Percentiles rank a stretch among this genome's conserved stretches.
Conservation (phyloP, 1,284 basidiomycete species). For the Malassezia arunalokei region DNA sequence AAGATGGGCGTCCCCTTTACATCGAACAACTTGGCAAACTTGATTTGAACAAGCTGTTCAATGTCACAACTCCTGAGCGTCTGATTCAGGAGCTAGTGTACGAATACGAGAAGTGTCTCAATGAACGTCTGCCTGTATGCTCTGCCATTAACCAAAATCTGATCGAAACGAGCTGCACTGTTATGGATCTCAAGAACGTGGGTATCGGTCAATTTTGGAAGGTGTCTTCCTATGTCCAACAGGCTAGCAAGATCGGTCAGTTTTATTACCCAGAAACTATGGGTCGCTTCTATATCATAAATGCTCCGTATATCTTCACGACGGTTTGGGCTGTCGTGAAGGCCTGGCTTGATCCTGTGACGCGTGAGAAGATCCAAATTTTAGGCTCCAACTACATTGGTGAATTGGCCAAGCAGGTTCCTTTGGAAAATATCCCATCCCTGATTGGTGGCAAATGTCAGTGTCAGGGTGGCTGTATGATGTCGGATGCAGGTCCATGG, state of each 20-base stretch:
- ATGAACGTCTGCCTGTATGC: slow-evolving; percentile 62
- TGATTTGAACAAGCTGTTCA: slow-evolving; percentile 60
- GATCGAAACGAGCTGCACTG: slow-evolving; percentile 95
- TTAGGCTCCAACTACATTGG: slow-evolving; percentile 31
- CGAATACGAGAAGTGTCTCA: slow-evolving; percentile 85
- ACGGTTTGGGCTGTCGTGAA: slow-evolving; percentile 82
- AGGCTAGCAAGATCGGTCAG: slow-evolving; percentile 72
- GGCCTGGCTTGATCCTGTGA: slow-evolving; percentile 88
- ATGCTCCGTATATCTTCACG: slow-evolving; percentile 74
- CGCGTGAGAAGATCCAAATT: slow-evolving; percentile 60
- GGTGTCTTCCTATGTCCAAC: slow-evolving; percentile 74
- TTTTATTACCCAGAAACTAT: slow-evolving; percentile 67
- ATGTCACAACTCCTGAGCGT: slow-evolving; percentile 69
- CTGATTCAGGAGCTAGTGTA: slow-evolving; percentile 76
- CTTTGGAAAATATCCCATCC: slow-evolving; percentile 66
- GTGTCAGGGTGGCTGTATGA: slow-evolving; percentile 68
- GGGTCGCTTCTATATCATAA: slow-evolving; percentile 84
- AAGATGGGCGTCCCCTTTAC: slow-evolving; percentile 89
- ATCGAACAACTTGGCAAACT: slow-evolving; percentile 84
- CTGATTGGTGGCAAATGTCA: slow-evolving; percentile 73
- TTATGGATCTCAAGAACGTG: slow-evolving; percentile 80
- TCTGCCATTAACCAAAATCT: slow-evolving; percentile 62
- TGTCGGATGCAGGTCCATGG: slow-evolving; percentile 91
- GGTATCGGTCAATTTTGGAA: slow-evolving; percentile 72
- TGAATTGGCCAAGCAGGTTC: slow-evolving; percentile 51